Evolutionary conservation across 2,329 filamentous ascomycete genomes (phyloP).

Genomic region (Colletotrichum cereale): DNA sequence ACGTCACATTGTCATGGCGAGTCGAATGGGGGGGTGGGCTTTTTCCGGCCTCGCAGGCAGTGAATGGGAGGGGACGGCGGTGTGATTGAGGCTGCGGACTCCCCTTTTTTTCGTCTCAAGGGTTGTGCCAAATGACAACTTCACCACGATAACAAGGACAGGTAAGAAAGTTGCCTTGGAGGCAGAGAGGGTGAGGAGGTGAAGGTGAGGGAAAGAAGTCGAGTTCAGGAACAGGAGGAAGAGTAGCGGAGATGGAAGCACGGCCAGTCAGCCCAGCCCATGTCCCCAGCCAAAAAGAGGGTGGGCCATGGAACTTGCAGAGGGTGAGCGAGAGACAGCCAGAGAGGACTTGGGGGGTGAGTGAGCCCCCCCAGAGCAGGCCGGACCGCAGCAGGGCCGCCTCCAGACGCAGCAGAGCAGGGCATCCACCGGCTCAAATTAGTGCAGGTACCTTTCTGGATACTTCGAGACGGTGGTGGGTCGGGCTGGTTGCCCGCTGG

Average conservation of each 20-base stretch:
- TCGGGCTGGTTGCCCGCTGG: not conserved
- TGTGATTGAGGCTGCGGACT: not conserved
- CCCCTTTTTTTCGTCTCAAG: slow-evolving; percentile 4
- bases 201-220: slow-evolving; percentile 34
- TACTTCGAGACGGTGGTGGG: slow-evolving; percentile 11
- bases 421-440: slow-evolving; percentile 31
- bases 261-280: slow-evolving; percentile 38
- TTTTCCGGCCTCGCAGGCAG: slow-evolving; percentile 26
- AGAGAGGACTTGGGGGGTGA: slow-evolving; percentile 19
- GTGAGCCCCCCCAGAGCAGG: slow-evolving; percentile 25
- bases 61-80: slow-evolving; percentile 16
- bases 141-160: slow-evolving; percentile 9
- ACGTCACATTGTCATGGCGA: slow-evolving; percentile 39
- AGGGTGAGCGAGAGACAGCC: slow-evolving; percentile 6
- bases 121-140: not conserved
- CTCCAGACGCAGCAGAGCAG: slow-evolving; percentile 2
- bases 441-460: not conserved
- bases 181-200: slow-evolving; percentile 31
- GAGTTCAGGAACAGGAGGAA: slow-evolving; percentile 31
- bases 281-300: slow-evolving; percentile 26
- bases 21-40: slow-evolving; percentile 8
- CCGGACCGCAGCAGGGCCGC: slow-evolving; percentile 31
- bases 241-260: slow-evolving; percentile 27
- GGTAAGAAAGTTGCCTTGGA: slow-evolving; percentile 14
- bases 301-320: slow-evolving; percentile 26